phyloP scores from a whole-genome alignment of 306 rosid genomes.

The Quercus robur region DNA sequence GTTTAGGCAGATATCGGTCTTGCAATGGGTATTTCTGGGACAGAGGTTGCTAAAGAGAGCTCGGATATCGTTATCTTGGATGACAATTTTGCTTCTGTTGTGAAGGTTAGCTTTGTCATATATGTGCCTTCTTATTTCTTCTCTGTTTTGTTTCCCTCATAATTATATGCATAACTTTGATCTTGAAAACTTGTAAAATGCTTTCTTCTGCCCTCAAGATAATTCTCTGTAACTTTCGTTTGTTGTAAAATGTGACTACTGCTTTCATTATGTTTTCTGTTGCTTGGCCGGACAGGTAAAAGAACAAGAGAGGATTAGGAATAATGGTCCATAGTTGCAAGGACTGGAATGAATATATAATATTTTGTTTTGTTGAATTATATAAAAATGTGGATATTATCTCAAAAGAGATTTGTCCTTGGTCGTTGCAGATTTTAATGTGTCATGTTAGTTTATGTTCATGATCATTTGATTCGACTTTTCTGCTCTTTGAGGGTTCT shows the following conservation, averaged over 20 bases:
- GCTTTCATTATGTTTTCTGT: not conserved
- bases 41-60: slow-evolving; percentile 94
- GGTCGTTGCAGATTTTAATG: not conserved
- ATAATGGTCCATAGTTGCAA: not conserved
- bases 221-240: too few relatives aligned
- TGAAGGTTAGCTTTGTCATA: slow-evolving; percentile 50
- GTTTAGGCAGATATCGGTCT: slow-evolving; percentile 87
- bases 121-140: not conserved
- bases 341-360: not conserved
- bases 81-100: slow-evolving; percentile 86
- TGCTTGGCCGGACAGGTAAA: not conserved
- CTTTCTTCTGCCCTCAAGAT: too few relatives aligned
- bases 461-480: not conserved
- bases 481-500: not conserved
- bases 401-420: not conserved
- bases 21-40: slow-evolving; percentile 90
- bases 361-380: not conserved
- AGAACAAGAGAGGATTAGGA: not conserved
- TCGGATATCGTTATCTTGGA: slow-evolving; percentile 91
- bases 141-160: not conserved
- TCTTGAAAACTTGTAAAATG: too few relatives aligned
- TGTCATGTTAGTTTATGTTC: not conserved
- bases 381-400: not conserved
- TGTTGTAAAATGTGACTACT: too few relatives aligned
- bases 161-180: too few relatives aligned